phyloP scores from a whole-genome alignment of 2,329 filamentous ascomycete species.

The Bipolaris cookei region DNA sequence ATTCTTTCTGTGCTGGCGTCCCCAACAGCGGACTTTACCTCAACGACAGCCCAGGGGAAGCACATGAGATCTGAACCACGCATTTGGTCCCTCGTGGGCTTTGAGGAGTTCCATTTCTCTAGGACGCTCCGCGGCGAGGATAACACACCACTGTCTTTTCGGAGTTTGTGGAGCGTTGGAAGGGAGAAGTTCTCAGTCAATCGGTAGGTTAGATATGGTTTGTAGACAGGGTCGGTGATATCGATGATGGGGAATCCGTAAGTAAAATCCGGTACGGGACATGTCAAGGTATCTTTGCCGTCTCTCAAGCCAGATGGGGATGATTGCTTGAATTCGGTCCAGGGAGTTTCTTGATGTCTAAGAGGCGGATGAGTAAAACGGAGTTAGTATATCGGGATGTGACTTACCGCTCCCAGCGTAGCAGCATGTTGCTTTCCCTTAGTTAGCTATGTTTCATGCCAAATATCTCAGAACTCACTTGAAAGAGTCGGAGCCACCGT shows the following conservation, averaged over 20 bases:
- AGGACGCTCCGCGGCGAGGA: not conserved
- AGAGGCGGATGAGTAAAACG: too few species aligned
- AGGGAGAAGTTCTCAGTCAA: not conserved
- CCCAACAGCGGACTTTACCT: slow-evolving; percentile 5
- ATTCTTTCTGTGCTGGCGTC: not conserved
- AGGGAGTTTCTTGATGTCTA: too few species aligned
- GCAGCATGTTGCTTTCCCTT: too few species aligned
- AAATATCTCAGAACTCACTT: not conserved
- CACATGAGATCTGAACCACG: slow-evolving; percentile 15
- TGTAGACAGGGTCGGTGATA: too few species aligned
- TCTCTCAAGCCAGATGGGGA: too few species aligned
- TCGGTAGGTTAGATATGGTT: not conserved
- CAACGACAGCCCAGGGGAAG: slow-evolving; percentile 26
- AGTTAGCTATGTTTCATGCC: not conserved
- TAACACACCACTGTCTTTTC: not conserved
- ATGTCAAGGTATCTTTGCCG: not conserved
- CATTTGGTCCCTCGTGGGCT: not conserved
- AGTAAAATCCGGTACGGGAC: not conserved
- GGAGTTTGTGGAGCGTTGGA: not conserved
- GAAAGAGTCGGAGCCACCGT: not conserved
- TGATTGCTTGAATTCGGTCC: too few species aligned
- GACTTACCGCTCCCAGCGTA: too few species aligned
- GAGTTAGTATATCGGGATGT: too few species aligned
- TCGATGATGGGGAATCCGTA: not conserved
- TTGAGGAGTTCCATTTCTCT: not conserved